Evolutionary conservation across 179 eudicot species (phyloP).

Genomic region (Sideroxylon spinosum): DNA sequence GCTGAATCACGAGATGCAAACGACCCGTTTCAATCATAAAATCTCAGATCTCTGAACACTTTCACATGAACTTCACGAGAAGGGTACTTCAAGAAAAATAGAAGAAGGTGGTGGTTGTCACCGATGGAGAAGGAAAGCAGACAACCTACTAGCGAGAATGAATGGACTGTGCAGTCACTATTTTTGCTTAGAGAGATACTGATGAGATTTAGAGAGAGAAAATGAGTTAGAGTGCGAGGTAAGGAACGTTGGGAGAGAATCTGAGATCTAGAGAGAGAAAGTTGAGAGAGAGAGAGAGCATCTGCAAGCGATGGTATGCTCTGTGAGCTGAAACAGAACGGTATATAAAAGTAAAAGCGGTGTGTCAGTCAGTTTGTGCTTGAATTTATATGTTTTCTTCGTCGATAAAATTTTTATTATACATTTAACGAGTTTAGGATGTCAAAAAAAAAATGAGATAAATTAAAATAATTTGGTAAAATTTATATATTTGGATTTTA

Average conservation of each 20-base stretch:
- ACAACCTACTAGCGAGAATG: not conserved
- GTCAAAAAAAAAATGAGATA: too few relatives aligned
- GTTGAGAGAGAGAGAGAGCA: conserved; percentile 12
- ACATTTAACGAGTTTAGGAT: too few relatives aligned
- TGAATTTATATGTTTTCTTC: too few relatives aligned
- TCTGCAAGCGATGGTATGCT: not conserved
- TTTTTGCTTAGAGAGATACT: not conserved
- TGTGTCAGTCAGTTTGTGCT: not conserved
- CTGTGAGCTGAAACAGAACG: not conserved
- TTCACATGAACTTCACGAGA: conserved; percentile 55
- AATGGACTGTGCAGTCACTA: not conserved
- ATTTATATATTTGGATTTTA: too few relatives aligned
- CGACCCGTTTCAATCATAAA: conserved; percentile 33
- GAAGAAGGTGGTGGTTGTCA: conserved; percentile 25
- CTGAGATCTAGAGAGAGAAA: not conserved
- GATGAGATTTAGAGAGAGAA: conserved; percentile 17
- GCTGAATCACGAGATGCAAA: conserved; percentile 67
- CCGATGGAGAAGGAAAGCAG: not conserved
- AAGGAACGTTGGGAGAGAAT: not conserved
- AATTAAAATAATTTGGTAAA: too few relatives aligned
- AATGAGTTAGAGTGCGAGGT: not conserved
- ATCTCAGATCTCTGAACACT: conserved; percentile 42
- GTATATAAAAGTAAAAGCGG: not conserved
- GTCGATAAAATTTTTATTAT: too few relatives aligned
- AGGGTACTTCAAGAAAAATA: conserved; percentile 34